phyloP scores from a whole-genome alignment of 768 basidiomycete species.

The Omphalotus guepiniiformis region DNA sequence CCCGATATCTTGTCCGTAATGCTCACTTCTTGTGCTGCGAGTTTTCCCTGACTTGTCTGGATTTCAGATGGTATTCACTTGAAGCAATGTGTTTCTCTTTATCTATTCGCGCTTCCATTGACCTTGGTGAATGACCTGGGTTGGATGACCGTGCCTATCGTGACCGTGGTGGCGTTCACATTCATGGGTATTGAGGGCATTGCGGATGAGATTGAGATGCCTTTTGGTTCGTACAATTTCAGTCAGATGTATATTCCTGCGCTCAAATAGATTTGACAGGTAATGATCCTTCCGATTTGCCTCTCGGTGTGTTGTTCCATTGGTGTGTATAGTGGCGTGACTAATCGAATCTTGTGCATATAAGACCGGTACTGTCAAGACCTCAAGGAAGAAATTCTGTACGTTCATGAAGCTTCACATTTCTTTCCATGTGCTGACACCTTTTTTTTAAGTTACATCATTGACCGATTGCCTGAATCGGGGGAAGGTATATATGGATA shows the following conservation, averaged over 20 bases:
- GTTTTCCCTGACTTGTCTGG: conserved; percentile 11
- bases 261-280: conserved; percentile 29
- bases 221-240: conserved; percentile 60
- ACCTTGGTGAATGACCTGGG: conserved; percentile 79
- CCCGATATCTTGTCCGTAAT: conserved; percentile 61
- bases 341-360: conserved; percentile 19
- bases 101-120: conserved; percentile 87
- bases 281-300: conserved; percentile 63
- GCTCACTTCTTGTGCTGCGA: conserved; percentile 1
- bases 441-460: conserved; percentile 49
- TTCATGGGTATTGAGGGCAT: conserved; percentile 96
- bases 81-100: conserved; percentile 92
- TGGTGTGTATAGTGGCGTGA: not conserved
- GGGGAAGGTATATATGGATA: conserved; percentile 69
- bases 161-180: conserved; percentile 85
- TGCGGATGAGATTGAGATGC: conserved; percentile 92
- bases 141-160: conserved; percentile 81
- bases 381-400: conserved; percentile 82
- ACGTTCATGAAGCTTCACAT: conserved; percentile 24
- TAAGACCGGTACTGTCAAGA: conserved; percentile 87
- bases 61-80: conserved; percentile 79
- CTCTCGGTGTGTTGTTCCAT: conserved; percentile 57
- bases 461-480: conserved; percentile 66
- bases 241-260: conserved; percentile 1
- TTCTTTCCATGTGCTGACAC: not conserved